Evolutionary conservation across 805 yeast species (phyloP), one percentile per base, ranked within the genome.

Genomic region (Kluyveromyces nonfermentans): DNA sequence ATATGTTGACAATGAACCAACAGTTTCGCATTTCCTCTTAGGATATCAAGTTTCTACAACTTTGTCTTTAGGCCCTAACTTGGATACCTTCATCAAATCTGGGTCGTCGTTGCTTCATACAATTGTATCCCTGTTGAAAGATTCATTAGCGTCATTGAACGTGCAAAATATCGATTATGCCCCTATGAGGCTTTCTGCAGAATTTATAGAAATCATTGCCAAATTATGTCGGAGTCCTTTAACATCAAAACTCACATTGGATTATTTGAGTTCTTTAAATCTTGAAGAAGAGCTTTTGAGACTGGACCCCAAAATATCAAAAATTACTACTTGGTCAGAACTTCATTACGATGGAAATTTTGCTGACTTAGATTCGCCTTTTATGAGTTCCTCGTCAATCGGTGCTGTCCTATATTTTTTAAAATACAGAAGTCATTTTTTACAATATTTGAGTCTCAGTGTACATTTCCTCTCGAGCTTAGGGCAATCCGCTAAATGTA

Each of bases 21-120:
- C 81, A 0, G 71, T 83, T 1, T 67, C 90, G 1, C 97, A 88
- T 57, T 80, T 82, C 51, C 59, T 90, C 7, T 69, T 90, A 1
- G 97, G 97, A 0, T 87, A 80, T 60, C 78, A 76, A 35, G 64
- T 73, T 32, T 61, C 65, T 1, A 75, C 72, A 41, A 68, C 73
- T n/a, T 64, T 79, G 17, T 60, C 75, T 0, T 59, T 80, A n/a
- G 78, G 78, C 2, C 69, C 71, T 14, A 48, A 57, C 3, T 57
- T 68, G 1, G 56, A 65, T 1, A 78, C 86, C 0, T 77, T 78
- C 19, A 72, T 82, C 41, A 63, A 63, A 2, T 73, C 85, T 0
- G 68, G 64, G 0, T 67, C 70, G 14, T 80, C 88, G 2, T 59
- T 84, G 7, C 69, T 89, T 37, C 70, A 67, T 25, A 67, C 80